These are phyloP conservation scores for Podila minutissima DNA, from an alignment of 192 early-diverging fungal genomes.

Conservation along the genomic window DNA sequence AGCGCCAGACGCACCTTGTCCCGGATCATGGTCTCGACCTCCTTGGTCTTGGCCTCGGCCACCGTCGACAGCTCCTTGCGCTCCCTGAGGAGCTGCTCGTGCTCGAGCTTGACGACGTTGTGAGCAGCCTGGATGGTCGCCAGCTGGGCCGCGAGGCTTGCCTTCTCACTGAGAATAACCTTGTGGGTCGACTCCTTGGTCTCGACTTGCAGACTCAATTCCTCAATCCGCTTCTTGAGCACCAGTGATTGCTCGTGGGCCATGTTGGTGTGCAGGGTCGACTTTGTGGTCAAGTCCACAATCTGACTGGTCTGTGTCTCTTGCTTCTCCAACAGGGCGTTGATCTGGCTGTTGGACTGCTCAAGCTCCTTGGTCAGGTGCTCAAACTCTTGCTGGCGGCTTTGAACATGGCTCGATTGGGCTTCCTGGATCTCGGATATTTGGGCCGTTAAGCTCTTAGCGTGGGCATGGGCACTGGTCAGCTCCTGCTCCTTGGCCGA, in stretches of 20 bases:
- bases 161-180: constrained; percentile 5
- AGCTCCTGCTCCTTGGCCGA: not conserved
- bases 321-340: constrained; percentile 5
- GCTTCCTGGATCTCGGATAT: not conserved
- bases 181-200: constrained; percentile 16
- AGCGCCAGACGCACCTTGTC: not conserved
- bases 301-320: not conserved
- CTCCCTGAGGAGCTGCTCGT: not conserved
- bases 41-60: not conserved
- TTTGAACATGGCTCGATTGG: not conserved
- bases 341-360: constrained; percentile 10
- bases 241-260: not conserved
- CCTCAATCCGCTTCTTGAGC: constrained; percentile 18
- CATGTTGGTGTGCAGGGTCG: not conserved
- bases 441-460: not conserved
- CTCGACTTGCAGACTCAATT: constrained; percentile 1
- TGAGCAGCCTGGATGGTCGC: not conserved
- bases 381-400: constrained; percentile 6
- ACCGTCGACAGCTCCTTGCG: not conserved
- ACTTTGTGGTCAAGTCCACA: constrained; percentile 2
- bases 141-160: not conserved
- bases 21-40: constrained; percentile 1
- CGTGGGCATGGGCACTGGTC: not conserved
- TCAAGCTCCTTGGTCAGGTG: constrained; percentile 12
- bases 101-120: not conserved